phyloP scores from a whole-genome alignment of 768 basidiomycete species.

The Artomyces pyxidatus region DNA sequence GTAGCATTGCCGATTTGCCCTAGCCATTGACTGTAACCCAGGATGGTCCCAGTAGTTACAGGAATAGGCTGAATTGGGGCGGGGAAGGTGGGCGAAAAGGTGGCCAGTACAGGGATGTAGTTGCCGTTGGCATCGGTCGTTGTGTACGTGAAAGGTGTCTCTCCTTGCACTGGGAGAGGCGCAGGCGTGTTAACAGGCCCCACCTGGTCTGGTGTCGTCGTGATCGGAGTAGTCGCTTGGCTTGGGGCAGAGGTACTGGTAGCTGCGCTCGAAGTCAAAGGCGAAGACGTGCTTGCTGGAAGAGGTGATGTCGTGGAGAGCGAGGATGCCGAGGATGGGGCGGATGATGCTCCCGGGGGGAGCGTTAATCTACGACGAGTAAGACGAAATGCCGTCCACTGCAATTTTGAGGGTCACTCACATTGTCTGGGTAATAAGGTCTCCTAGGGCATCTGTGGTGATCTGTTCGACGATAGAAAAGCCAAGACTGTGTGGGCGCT shows the following conservation, averaged over 20 bases:
- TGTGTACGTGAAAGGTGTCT: constrained; percentile 25
- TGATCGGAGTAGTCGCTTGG: constrained; percentile 13
- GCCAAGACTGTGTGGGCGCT: constrained; percentile 31
- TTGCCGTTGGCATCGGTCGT: constrained; percentile 28
- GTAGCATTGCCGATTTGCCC: constrained; percentile 22
- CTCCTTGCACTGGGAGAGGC: constrained; percentile 18
- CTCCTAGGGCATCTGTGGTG: constrained; percentile 32
- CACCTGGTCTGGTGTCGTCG: constrained; percentile 19
- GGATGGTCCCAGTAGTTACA: constrained; percentile 22
- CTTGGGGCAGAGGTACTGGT: constrained; percentile 18
- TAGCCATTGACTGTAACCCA: constrained; percentile 25
- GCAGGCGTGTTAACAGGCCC: constrained; percentile 55
- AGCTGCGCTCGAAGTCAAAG: constrained; percentile 17
- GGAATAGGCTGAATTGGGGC: constrained; percentile 16
- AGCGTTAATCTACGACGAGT: constrained; percentile 15
- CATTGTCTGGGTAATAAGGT: constrained; percentile 36
- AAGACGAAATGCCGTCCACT: too few relatives aligned
- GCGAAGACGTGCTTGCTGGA: too few relatives aligned
- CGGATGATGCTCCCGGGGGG: constrained; percentile 1
- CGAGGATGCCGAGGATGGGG: constrained; percentile 4
- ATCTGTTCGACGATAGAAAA: constrained; percentile 43
- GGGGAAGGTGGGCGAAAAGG: constrained; percentile 27
- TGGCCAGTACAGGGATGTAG: constrained; percentile 18
- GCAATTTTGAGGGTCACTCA: too few relatives aligned
- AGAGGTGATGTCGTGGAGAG: constrained; percentile 13